phyloP scores from a whole-genome alignment of 495 filamentous ascomycete genomes.

The Talaromyces borbonicus region DNA sequence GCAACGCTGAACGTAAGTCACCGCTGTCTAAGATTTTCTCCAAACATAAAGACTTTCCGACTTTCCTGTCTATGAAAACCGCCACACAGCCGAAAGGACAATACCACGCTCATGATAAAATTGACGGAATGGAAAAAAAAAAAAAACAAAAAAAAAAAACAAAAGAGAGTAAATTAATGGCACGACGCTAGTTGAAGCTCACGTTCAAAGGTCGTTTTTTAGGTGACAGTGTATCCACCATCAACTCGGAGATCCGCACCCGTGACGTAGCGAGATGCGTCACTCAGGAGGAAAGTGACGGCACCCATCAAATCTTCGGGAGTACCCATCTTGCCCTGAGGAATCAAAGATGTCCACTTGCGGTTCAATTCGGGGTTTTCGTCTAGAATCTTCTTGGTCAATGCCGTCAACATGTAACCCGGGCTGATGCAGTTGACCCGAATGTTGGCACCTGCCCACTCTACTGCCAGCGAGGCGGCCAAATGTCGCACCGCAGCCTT shows the following conservation, averaged over 20 bases:
- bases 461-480: conserved; percentile 69
- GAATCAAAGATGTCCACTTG: conserved; percentile 86
- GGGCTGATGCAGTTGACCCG: conserved; percentile 88
- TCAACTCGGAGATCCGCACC: conserved; percentile 86
- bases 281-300: conserved; percentile 80
- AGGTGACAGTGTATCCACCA: conserved; percentile 83
- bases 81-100: conserved; percentile 1
- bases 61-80: conserved; percentile 4
- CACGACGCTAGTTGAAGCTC: background rate
- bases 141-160: background rate
- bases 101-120: background rate
- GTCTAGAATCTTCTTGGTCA: conserved; percentile 93
- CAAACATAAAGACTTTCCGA: background rate
- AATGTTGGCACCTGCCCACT: conserved; percentile 78
- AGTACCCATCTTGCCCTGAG: conserved; percentile 82
- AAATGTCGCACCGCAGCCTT: conserved; percentile 86
- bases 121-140: background rate
- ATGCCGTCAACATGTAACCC: conserved; percentile 87
- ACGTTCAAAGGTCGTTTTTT: conserved; percentile 18
- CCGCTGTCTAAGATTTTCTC: background rate
- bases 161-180: background rate
- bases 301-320: conserved; percentile 91
- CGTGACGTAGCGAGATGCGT: conserved; percentile 78
- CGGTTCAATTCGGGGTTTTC: conserved; percentile 80
- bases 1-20: background rate